These are phyloP conservation scores for Arabidopsis hybrid DNA, from an alignment of 441 rosid genomes.

Conservation along the genomic window DNA sequence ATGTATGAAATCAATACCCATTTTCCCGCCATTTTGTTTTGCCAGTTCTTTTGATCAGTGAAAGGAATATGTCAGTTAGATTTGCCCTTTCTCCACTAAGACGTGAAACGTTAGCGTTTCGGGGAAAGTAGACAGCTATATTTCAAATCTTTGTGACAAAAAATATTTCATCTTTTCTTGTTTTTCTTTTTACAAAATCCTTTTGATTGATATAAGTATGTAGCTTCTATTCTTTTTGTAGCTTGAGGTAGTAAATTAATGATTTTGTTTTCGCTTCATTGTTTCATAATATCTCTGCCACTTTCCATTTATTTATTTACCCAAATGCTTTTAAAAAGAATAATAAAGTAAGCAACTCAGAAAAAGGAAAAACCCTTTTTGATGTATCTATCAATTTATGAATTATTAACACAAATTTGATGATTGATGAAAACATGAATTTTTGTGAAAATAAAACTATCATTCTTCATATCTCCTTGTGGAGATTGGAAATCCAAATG, in stretches of 20 bases:
- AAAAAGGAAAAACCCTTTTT: conserved; percentile 15
- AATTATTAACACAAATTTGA: conserved; percentile 10
- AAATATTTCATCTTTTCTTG: neutral
- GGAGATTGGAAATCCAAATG: conserved; percentile 40
- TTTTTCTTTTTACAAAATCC: neutral
- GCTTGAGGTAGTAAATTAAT: conserved; percentile 18
- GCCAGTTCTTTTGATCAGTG: neutral
- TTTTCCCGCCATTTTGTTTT: neutral
- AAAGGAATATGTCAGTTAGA: neutral
- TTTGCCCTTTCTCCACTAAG: conserved; percentile 1
- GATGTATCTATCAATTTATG: conserved; percentile 18
- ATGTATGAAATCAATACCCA: conserved; percentile 3
- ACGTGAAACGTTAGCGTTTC: conserved; percentile 21
- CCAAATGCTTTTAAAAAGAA: conserved; percentile 9
- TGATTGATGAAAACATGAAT: conserved; percentile 33
- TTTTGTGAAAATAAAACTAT: conserved; percentile 19
- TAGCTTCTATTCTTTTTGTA: conserved; percentile 34
- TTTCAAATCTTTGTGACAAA: neutral
- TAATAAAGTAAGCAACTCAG: conserved; percentile 27
- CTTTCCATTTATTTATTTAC: conserved; percentile 11
- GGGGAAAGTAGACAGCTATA: neutral
- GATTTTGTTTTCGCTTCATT: conserved; percentile 4
- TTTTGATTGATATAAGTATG: conserved; percentile 23
- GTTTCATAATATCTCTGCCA: neutral
- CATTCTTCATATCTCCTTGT: conserved; percentile 10